Percentiles rank a stretch among this genome's conserved stretches.
These are phyloP conservation scores for Aspergillus sp. DNA, from an alignment of 2,329 filamentous ascomycete genomes.

Conservation along the genomic window DNA sequence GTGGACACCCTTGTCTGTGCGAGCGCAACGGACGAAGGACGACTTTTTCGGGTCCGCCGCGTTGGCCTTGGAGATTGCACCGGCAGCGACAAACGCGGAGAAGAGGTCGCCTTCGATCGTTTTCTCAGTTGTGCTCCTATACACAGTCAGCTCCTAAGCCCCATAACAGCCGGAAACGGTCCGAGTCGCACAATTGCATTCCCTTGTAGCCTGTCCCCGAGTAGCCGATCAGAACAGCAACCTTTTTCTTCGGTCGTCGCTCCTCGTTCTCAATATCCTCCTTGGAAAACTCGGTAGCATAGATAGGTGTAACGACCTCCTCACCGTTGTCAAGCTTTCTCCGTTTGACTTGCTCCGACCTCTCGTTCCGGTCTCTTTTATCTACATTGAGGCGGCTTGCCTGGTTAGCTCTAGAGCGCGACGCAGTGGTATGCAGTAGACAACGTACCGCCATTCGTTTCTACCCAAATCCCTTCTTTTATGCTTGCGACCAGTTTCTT, in stretches of 20 bases:
- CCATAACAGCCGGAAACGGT: not conserved
- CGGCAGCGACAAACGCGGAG: constrained; percentile 84
- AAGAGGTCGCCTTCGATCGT: constrained; percentile 98
- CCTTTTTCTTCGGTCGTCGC: constrained; percentile 90
- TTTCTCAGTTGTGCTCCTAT: constrained; percentile 67
- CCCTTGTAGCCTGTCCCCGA: constrained; percentile 96
- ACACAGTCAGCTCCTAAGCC: constrained; percentile 4
- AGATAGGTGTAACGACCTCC: constrained; percentile 51
- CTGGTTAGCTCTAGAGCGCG: constrained; percentile 51
- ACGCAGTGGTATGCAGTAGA: not conserved
- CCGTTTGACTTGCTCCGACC: constrained; percentile 60
- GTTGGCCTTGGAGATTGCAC: constrained; percentile 95
- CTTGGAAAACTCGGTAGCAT: constrained; percentile 65
- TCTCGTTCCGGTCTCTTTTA: constrained; percentile 57
- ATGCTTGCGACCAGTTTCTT: constrained; percentile 47
- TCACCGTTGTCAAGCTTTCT: constrained; percentile 56
- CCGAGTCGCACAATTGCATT: constrained; percentile 73
- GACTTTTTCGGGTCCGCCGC: constrained; percentile 97
- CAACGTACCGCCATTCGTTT: constrained; percentile 65
- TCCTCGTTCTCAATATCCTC: constrained; percentile 89
- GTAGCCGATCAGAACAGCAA: constrained; percentile 93
- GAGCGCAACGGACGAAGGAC: constrained; percentile 87
- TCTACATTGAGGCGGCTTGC: constrained; percentile 57
- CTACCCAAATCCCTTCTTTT: constrained; percentile 71
- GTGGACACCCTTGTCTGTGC: constrained; percentile 97